phyloP scores from a whole-genome alignment of 2,329 filamentous ascomycete genomes.

The Aspergillus pseudoglaucus region DNA sequence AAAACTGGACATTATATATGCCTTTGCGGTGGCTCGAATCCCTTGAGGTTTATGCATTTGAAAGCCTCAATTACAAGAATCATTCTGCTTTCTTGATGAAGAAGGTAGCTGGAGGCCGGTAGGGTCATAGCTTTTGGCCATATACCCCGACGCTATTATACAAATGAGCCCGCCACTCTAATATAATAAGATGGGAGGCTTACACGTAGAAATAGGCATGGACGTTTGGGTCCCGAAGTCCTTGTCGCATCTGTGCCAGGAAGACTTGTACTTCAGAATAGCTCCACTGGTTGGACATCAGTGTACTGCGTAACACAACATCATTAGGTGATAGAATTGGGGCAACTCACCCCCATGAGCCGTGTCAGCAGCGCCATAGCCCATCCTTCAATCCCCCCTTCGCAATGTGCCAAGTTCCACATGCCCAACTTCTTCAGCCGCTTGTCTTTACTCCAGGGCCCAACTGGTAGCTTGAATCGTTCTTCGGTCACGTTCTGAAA shows the following conservation, averaged over 20 bases:
- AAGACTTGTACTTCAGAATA: slow-evolving; percentile 18
- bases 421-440: slow-evolving; percentile 22
- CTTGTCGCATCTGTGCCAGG: slow-evolving; percentile 17
- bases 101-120: too few relatives aligned
- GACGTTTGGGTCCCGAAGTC: slow-evolving; percentile 13
- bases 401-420: slow-evolving; percentile 20
- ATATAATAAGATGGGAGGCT: slow-evolving; percentile 1
- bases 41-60: too few relatives aligned
- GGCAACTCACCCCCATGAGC: slow-evolving; percentile 20
- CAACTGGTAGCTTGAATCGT: slow-evolving; percentile 23
- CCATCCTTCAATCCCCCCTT: slow-evolving; percentile 27
- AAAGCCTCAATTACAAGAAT: too few relatives aligned
- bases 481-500: slow-evolving; percentile 24
- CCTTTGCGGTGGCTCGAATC: too few relatives aligned
- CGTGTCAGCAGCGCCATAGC: slow-evolving; percentile 23
- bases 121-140: slow-evolving; percentile 11
- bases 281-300: slow-evolving; percentile 11
- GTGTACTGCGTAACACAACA: neutral
- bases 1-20: too few relatives aligned
- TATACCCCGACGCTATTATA: slow-evolving; percentile 10
- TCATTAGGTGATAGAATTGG: neutral
- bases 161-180: neutral
- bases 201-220: slow-evolving; percentile 20
- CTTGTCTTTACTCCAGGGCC: slow-evolving; percentile 23
- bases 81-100: too few relatives aligned